phyloP scores from a whole-genome alignment of 345 rosid species.

The Erucastrum elatum region DNA sequence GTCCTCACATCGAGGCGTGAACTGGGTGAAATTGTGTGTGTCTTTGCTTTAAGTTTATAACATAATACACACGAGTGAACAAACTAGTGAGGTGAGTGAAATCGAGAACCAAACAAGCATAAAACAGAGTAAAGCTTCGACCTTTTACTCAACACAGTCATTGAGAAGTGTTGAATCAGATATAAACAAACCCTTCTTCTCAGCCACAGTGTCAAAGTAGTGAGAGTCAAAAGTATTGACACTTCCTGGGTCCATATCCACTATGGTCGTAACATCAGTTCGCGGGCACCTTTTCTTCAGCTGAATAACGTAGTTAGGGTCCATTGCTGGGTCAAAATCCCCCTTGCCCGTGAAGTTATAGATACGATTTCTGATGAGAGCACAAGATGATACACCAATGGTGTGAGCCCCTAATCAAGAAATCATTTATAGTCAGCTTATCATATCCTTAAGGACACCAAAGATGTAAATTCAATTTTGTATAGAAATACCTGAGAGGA shows the following conservation, averaged over 20 bases:
- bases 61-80: too few relatives aligned
- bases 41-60: too few relatives aligned
- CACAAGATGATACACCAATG: slow-evolving; percentile 3
- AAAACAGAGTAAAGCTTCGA: too few relatives aligned
- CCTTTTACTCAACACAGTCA: not conserved
- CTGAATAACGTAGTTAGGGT: not conserved
- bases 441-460: not conserved
- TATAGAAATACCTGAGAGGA: slow-evolving; percentile 15
- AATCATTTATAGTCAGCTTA: not conserved
- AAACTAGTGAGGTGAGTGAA: too few relatives aligned
- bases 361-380: not conserved
- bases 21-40: too few relatives aligned
- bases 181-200: slow-evolving; percentile 3
- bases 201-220: not conserved
- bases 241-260: slow-evolving; percentile 1
- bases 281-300: not conserved
- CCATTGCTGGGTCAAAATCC: not conserved
- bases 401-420: slow-evolving; percentile 4
- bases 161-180: not conserved
- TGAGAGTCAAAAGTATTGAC: not conserved
- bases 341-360: slow-evolving; percentile 4
- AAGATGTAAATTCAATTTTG: too few relatives aligned
- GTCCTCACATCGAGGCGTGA: too few relatives aligned
- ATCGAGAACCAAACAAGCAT: too few relatives aligned
- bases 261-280: not conserved